Evolutionary conservation across 78 protist genomes (phyloP).

Genomic region (Bodo saltans): DNA sequence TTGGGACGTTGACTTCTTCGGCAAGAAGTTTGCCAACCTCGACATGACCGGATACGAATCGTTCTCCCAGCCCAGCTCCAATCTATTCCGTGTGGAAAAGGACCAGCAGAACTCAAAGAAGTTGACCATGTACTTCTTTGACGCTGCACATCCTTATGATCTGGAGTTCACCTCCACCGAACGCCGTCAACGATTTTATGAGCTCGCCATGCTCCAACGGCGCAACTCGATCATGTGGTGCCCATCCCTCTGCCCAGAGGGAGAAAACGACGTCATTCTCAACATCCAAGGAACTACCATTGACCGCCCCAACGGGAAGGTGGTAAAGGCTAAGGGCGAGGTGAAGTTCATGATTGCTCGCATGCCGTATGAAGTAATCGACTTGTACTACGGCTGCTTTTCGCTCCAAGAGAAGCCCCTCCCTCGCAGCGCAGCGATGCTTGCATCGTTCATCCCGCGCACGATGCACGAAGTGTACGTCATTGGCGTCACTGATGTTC

Average conservation of each 20-base stretch:
- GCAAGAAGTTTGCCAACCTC: neutral
- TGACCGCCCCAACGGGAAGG: neutral
- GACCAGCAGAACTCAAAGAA: neutral
- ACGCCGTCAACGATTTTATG: conserved; percentile 11
- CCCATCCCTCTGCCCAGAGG: neutral
- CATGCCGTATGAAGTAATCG: conserved; percentile 1
- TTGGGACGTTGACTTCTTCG: conserved; percentile 26
- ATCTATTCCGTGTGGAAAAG: conserved; percentile 8
- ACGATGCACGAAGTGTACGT: neutral
- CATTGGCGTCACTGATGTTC: neutral
- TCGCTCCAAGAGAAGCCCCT: neutral
- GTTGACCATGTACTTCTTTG: conserved; percentile 1
- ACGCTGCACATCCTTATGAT: conserved; percentile 22
- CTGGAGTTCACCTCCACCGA: neutral
- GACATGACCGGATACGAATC: neutral
- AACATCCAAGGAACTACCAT: neutral
- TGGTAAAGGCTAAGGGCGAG: neutral
- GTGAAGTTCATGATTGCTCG: neutral
- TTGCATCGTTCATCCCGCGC: neutral
- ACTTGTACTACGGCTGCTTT: neutral
- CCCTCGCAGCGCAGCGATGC: neutral
- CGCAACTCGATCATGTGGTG: neutral
- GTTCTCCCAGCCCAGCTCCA: conserved; percentile 9
- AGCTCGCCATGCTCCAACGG: conserved; percentile 8
- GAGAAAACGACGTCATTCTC: neutral